Evolutionary conservation across 495 filamentous ascomycete genomes (phyloP).

Genomic region (Lophium mytilinum): DNA sequence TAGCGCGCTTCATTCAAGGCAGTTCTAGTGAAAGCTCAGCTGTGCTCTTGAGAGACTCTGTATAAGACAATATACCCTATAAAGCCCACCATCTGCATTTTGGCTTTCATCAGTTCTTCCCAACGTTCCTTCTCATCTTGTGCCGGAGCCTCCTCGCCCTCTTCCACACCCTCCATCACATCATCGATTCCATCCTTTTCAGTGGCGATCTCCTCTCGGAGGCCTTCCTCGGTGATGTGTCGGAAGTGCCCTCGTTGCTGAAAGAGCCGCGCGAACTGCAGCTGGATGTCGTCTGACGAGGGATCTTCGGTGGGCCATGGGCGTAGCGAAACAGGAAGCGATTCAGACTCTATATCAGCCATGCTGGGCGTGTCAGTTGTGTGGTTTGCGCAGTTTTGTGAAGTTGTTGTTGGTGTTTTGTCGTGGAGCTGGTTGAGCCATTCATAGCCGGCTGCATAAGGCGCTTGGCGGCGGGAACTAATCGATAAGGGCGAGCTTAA

Average conservation of each 20-base stretch:
- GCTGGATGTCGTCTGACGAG: constrained; percentile 10
- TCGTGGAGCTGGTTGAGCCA: not conserved
- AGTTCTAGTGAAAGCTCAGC: constrained; percentile 8
- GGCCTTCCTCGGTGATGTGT: constrained; percentile 31
- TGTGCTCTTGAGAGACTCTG: too few species aligned
- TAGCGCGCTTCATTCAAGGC: constrained; percentile 60
- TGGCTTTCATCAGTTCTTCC: not conserved
- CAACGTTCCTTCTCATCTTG: constrained; percentile 22
- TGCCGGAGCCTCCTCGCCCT: constrained; percentile 35
- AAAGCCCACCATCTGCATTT: not conserved
- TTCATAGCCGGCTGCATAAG: not conserved
- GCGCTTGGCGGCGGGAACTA: not conserved
- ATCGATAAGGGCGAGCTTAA: constrained; percentile 1
- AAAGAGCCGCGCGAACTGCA: constrained; percentile 26
- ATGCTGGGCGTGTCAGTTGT: not conserved
- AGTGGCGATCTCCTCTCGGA: constrained; percentile 60
- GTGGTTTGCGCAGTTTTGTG: not conserved
- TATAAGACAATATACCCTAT: not conserved
- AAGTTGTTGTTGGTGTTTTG: not conserved
- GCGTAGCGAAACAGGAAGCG: constrained; percentile 6
- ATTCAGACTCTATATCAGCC: not conserved
- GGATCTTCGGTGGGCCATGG: constrained; percentile 28
- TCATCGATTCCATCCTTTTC: constrained; percentile 36
- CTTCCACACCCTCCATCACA: constrained; percentile 45
- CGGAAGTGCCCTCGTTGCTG: constrained; percentile 32